These are phyloP conservation scores for Podaxis rugospora DNA, from an alignment of 768 basidiomycete species.

Conservation along the genomic window DNA sequence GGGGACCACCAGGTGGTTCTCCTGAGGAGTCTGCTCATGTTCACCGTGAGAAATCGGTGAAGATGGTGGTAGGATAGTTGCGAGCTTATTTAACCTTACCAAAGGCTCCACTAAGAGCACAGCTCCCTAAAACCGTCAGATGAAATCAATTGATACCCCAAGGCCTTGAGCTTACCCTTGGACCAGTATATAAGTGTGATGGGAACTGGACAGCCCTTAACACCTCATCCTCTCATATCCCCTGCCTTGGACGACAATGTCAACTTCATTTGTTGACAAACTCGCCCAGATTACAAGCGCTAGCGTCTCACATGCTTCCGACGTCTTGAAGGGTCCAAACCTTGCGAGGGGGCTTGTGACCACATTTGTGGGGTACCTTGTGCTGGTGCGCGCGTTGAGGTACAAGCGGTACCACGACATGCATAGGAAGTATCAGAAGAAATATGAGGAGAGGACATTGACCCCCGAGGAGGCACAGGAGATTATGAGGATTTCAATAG, in stretches of 20 bases:
- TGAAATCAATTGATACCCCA: too few species aligned
- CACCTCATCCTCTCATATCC: background rate
- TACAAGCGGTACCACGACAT: slow-evolving; percentile 39
- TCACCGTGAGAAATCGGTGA: too few species aligned
- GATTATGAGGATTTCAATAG: slow-evolving; percentile 27
- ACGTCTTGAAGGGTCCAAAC: background rate
- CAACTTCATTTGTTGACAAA: background rate
- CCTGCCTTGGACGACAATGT: background rate
- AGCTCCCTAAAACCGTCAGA: too few species aligned
- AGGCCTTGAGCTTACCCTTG: too few species aligned
- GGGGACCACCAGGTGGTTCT: too few species aligned
- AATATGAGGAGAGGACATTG: slow-evolving; percentile 32
- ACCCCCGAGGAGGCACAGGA: slow-evolving; percentile 44
- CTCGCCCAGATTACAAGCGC: background rate
- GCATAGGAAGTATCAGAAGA: slow-evolving; percentile 32
- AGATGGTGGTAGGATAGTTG: too few species aligned
- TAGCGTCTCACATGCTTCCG: background rate
- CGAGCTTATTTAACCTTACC: too few species aligned
- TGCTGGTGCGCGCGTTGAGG: slow-evolving; percentile 32
- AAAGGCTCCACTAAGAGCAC: too few species aligned
- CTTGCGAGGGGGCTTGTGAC: background rate
- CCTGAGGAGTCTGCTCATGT: too few species aligned
- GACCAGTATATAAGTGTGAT: too few species aligned
- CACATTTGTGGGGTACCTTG: slow-evolving; percentile 18
- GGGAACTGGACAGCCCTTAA: too few species aligned